phyloP scores from a whole-genome alignment of 164 flowering plant genomes.

The Litsea cubeba region DNA sequence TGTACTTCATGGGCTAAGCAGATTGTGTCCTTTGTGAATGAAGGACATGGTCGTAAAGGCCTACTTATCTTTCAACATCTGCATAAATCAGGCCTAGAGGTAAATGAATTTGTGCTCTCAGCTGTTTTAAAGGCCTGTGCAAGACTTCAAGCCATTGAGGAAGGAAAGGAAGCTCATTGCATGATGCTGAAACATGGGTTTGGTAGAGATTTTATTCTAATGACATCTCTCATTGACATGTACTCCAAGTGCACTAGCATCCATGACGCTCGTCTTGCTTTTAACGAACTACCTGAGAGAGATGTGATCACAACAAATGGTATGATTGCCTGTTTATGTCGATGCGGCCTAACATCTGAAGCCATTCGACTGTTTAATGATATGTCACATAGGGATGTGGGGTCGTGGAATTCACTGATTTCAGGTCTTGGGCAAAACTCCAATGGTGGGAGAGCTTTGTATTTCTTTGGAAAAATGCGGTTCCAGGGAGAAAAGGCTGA shows the following conservation, averaged over 20 bases:
- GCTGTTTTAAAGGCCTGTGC: conserved; percentile 27
- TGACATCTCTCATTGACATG: conserved; percentile 41
- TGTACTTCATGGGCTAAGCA: conserved; percentile 13
- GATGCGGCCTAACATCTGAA: conserved; percentile 17
- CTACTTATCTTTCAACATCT: conserved; percentile 22
- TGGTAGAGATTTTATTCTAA: conserved; percentile 17
- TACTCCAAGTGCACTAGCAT: conserved; percentile 25
- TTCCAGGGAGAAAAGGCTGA: conserved; percentile 24
- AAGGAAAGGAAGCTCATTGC: conserved; percentile 37
- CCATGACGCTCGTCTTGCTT: conserved; percentile 26
- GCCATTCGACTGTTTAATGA: conserved; percentile 29
- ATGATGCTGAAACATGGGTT: conserved; percentile 27
- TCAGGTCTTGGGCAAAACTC: conserved; percentile 26
- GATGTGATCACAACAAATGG: conserved; percentile 30
- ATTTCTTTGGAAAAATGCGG: conserved; percentile 26
- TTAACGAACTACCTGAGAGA: conserved; percentile 34
- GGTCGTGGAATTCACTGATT: conserved; percentile 42
- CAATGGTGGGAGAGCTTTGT: conserved; percentile 22
- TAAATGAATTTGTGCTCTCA: conserved; percentile 23
- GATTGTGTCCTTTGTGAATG: conserved; percentile 11
- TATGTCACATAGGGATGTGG: conserved; percentile 30
- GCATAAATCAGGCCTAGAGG: conserved; percentile 12
- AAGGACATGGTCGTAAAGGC: conserved; percentile 21
- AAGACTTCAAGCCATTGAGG: conserved; percentile 19
- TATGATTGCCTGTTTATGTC: conserved; percentile 33